Conservation (phyloP, 2,329 filamentous ascomycete genomes). For the Epichloe uncinata region DNA sequence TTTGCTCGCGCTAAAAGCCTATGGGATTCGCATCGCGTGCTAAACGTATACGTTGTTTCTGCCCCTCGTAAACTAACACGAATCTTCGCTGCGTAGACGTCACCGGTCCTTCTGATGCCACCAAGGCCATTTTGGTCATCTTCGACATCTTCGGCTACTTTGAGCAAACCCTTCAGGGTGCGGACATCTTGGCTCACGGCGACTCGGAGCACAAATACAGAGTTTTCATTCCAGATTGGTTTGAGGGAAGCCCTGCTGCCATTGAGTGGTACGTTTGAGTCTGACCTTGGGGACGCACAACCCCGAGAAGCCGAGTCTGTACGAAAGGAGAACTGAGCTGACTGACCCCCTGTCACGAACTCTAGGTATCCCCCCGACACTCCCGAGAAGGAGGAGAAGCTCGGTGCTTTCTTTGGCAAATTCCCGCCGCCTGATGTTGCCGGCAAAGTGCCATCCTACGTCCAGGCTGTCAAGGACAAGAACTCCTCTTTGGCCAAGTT, state of each 20-base stretch:
- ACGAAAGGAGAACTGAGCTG: neutral
- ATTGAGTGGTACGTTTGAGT: constrained; percentile 32
- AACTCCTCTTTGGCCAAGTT: constrained; percentile 43
- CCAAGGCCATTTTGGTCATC: constrained; percentile 47
- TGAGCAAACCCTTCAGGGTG: constrained; percentile 55
- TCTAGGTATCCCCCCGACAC: constrained; percentile 49
- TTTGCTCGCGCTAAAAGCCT: neutral
- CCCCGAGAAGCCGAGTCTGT: neutral
- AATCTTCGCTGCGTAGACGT: constrained; percentile 23
- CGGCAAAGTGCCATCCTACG: constrained; percentile 38
- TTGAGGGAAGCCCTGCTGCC: constrained; percentile 55
- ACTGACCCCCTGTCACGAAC: neutral
- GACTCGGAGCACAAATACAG: constrained; percentile 55
- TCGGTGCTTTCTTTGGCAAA: constrained; percentile 44
- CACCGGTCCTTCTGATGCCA: constrained; percentile 32
- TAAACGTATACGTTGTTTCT: neutral
- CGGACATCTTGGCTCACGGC: constrained; percentile 48
- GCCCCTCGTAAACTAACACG: neutral
- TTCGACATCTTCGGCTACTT: constrained; percentile 61
- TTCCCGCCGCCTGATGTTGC: constrained; percentile 34
- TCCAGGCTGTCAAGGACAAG: constrained; percentile 37
- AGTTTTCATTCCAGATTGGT: constrained; percentile 88
- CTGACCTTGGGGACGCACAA: neutral
- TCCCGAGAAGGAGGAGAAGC: constrained; percentile 46
- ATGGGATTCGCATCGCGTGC: neutral